These are phyloP conservation scores for Penicillium rolfsii DNA, from an alignment of 2,329 filamentous ascomycete species.

Conservation along the genomic window DNA sequence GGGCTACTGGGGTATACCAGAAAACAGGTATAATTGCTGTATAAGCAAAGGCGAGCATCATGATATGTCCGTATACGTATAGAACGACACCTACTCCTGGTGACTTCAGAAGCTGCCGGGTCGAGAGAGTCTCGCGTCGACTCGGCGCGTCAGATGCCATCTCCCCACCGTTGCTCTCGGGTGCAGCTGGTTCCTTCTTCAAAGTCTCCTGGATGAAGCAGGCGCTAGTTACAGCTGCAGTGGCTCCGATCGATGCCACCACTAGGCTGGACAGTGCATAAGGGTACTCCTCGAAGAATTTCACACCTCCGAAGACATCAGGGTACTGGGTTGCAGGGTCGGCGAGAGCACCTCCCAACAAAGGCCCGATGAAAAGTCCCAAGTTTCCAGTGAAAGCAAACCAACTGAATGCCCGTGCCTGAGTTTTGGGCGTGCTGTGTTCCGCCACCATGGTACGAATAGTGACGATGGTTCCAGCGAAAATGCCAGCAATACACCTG, in stretches of 20 bases:
- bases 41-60: constrained; percentile 69
- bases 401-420: constrained; percentile 73
- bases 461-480: constrained; percentile 73
- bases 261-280: constrained; percentile 68
- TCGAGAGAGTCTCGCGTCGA: constrained; percentile 24
- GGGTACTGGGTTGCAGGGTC: constrained; percentile 69
- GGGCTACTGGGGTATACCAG: constrained; percentile 49
- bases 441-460: constrained; percentile 78
- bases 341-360: constrained; percentile 67
- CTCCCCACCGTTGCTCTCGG: constrained; percentile 3
- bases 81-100: constrained; percentile 70
- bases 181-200: constrained; percentile 52
- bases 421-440: constrained; percentile 68
- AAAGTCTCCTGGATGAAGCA: constrained; percentile 56
- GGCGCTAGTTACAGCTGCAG: constrained; percentile 54
- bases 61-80: constrained; percentile 66
- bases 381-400: constrained; percentile 76
- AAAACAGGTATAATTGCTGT: constrained; percentile 47
- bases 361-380: constrained; percentile 72
- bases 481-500: constrained; percentile 71
- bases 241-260: constrained; percentile 58
- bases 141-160: not conserved
- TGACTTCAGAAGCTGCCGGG: constrained; percentile 57
- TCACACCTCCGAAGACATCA: constrained; percentile 55
- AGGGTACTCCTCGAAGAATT: constrained; percentile 66